Evolutionary conservation across 1,284 basidiomycete genomes (phyloP), one percentile per base, ranked within the genome.

Genomic region (Apiotrichum siamense): DNA sequence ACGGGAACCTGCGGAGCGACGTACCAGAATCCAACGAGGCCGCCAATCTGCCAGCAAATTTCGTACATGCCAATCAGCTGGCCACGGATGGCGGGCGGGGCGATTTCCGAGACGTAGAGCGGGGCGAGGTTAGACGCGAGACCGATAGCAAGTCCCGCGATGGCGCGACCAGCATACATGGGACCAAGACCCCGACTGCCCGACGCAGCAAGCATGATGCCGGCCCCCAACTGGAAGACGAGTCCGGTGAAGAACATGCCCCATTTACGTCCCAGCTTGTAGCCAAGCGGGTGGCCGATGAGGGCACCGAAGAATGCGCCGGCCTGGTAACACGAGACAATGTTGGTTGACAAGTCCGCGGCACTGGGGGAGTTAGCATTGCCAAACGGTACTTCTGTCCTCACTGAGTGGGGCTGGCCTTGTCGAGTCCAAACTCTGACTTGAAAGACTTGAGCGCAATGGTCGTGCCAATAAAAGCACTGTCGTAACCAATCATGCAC

Each of bases 1-100:
- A 33, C 13, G 13, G n/a, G n/a, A 33, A 33, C 12, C 11, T 77
- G 71, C 58, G 65, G 77, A 23, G 2, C 4, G 7, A 24, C 38
- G 18, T 20, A 39, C 41, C 66, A 69, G 69, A 79, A 78, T 5
- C 78, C 75, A 73, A 73, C 65, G 26, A 77, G 52, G 18, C 62
- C 63, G 27, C 72, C 72, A 47, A 72, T 56, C 56, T 75, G 74
- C 44, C 59, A 46, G 38, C 69, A 67, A n/a, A 78, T 61, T 50
- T 80, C 79, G 59, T 77, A 79, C 44, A 80, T 49, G 18, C 79
- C 79, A 44, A 79, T 74, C 10, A 79, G 66, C 32, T 75, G 72
- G 24, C 29, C 59, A 58, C 62, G 66, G 60, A 66, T 72, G 47
- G 67, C 77, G 56, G 70, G 67, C 59, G 55, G 55, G 64, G 76